Evolutionary conservation across 306 rosid species (phyloP).

Genomic region (Rosa rugosa): DNA sequence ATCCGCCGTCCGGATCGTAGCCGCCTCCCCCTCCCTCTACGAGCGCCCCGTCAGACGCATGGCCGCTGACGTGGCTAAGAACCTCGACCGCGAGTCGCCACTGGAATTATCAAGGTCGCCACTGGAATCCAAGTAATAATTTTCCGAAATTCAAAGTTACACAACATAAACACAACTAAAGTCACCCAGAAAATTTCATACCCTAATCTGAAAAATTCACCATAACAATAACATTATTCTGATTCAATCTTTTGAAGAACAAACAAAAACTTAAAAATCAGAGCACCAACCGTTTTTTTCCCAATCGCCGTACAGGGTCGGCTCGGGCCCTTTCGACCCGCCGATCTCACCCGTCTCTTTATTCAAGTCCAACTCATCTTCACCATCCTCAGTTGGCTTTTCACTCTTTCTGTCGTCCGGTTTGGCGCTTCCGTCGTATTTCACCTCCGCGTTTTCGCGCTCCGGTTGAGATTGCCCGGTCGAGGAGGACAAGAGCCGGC

Average conservation of each 20-base stretch:
- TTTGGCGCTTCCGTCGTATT: background rate
- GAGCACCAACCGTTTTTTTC: constrained; percentile 87
- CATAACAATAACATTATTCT: too few species aligned
- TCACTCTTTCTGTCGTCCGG: background rate
- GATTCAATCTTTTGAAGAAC: background rate
- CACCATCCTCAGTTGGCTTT: constrained; percentile 18
- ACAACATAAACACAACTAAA: background rate
- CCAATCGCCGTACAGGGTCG: constrained; percentile 95
- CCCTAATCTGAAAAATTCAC: background rate
- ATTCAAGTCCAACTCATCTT: constrained; percentile 28
- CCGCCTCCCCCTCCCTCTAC: too few species aligned
- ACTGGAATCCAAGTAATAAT: too few species aligned
- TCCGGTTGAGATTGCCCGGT: constrained; percentile 24
- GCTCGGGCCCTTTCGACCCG: constrained; percentile 95
- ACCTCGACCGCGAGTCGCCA: too few species aligned
- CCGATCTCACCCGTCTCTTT: constrained; percentile 69
- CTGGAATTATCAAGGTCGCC: too few species aligned
- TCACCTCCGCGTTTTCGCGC: constrained; percentile 18
- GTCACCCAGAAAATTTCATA: background rate
- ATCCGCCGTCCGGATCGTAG: too few species aligned
- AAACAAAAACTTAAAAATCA: constrained; percentile 55
- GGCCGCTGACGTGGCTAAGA: too few species aligned
- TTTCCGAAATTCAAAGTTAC: background rate
- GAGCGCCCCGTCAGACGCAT: too few species aligned
- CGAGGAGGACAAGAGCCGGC: constrained; percentile 41